A percentile compares a stretch with the other conserved stretches of the same genome.
Evolutionary conservation across 805 yeast species (phyloP).

Genomic region (Wickerhamomyces canadensis): DNA sequence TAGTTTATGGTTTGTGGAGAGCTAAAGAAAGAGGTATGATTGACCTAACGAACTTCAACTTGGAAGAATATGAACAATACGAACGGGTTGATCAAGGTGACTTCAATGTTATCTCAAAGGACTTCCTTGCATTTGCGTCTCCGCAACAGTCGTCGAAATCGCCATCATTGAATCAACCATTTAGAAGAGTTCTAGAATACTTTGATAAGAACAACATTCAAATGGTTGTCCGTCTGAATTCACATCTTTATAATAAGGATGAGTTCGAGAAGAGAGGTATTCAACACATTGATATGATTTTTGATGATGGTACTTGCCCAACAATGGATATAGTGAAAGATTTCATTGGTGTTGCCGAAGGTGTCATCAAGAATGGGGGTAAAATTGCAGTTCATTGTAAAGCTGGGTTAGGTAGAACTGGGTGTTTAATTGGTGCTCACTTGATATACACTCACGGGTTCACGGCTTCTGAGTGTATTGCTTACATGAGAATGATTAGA

Average conservation of each 20-base stretch:
- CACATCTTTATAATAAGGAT: slow-evolving; percentile 79
- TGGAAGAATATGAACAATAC: slow-evolving; percentile 91
- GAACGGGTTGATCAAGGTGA: slow-evolving; percentile 98
- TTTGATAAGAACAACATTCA: slow-evolving; percentile 72
- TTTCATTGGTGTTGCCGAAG: slow-evolving; percentile 92
- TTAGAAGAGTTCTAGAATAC: slow-evolving; percentile 73
- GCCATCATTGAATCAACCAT: slow-evolving; percentile 57
- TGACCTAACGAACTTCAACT: slow-evolving; percentile 78
- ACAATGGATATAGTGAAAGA: slow-evolving; percentile 88
- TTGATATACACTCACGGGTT: slow-evolving; percentile 93
- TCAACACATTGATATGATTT: slow-evolving; percentile 90
- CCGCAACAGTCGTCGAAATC: slow-evolving; percentile 66
- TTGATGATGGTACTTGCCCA: slow-evolving; percentile 98
- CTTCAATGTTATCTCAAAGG: slow-evolving; percentile 84
- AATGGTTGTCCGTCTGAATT: slow-evolving; percentile 86
- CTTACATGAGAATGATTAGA: slow-evolving; percentile 90
- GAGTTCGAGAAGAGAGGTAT: slow-evolving; percentile 83
- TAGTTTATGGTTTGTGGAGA: slow-evolving; percentile 95
- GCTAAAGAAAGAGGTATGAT: slow-evolving; percentile 90
- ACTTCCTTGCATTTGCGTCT: slow-evolving; percentile 96
- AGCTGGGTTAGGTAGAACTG: slow-evolving; percentile 97
- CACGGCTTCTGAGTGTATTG: slow-evolving; percentile 95
- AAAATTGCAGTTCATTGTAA: slow-evolving; percentile 98
- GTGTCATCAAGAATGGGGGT: slow-evolving; percentile 78
- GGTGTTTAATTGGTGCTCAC: slow-evolving; percentile 96